Conservation (phyloP, 352 stramenopile genomes). For the Phytopythium chamaehyphon region DNA sequence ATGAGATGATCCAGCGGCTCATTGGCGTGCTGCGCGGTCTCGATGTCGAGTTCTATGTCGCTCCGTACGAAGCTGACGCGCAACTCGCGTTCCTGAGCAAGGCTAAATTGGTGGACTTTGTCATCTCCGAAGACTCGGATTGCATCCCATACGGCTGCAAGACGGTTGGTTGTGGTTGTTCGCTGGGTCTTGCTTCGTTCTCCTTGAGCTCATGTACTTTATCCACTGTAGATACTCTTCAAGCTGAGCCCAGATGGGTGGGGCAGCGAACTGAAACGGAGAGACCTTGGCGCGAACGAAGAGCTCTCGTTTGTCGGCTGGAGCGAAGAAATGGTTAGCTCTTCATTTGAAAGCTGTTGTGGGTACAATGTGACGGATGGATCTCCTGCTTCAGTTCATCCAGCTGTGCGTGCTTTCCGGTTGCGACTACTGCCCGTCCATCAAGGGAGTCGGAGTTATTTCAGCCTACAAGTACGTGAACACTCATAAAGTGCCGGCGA, state of each 20-base stretch:
- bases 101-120: constrained; percentile 86
- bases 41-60: constrained; percentile 91
- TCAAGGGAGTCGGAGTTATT: constrained; percentile 75
- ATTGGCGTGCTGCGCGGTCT: constrained; percentile 56
- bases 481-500: constrained; percentile 31
- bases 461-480: constrained; percentile 79
- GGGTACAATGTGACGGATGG: background rate
- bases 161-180: constrained; percentile 17
- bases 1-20: constrained; percentile 72
- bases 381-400: constrained; percentile 60
- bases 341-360: background rate
- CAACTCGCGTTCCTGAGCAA: constrained; percentile 93
- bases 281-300: constrained; percentile 77
- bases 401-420: constrained; percentile 83
- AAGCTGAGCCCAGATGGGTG: constrained; percentile 90
- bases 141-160: constrained; percentile 93
- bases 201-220: background rate
- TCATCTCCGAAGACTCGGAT: constrained; percentile 97
- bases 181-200: background rate
- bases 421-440: constrained; percentile 86
- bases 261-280: constrained; percentile 84
- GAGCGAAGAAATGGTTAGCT: constrained; percentile 80
- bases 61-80: constrained; percentile 97
- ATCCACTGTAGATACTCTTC: constrained; percentile 79
- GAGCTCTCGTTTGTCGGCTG: constrained; percentile 78